These are phyloP conservation scores for Nitzschia palea DNA, from an alignment of 108 stramenopile species.

Conservation along the genomic window DNA sequence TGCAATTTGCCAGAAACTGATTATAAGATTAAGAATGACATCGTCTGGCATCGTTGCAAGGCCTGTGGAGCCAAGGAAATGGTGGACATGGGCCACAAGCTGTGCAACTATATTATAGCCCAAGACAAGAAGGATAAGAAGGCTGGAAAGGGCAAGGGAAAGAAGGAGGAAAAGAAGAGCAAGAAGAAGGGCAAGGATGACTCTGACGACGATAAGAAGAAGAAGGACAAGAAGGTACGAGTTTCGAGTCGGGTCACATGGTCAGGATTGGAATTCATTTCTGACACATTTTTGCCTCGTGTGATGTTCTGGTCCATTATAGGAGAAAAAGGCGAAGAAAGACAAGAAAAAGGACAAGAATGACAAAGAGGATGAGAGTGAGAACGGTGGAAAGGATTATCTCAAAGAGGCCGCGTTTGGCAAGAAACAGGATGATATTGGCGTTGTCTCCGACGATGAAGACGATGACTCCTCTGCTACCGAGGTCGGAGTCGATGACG, in stretches of 20 bases:
- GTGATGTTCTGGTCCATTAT: neutral
- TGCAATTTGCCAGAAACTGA: slow-evolving; percentile 97
- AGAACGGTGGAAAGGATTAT: slow-evolving; percentile 60
- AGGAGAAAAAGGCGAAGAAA: slow-evolving; percentile 59
- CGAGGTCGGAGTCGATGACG: slow-evolving; percentile 77
- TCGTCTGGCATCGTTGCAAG: slow-evolving; percentile 92
- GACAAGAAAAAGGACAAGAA: slow-evolving; percentile 71
- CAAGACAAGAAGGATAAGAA: slow-evolving; percentile 90
- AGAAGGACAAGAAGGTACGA: slow-evolving; percentile 66
- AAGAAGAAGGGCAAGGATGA: slow-evolving; percentile 60
- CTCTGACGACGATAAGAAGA: slow-evolving; percentile 75
- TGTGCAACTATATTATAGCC: slow-evolving; percentile 87
- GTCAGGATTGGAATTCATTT: neutral
- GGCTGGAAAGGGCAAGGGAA: slow-evolving; percentile 62
- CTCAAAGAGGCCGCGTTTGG: slow-evolving; percentile 63
- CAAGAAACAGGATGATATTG: slow-evolving; percentile 53
- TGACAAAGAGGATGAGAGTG: slow-evolving; percentile 39
- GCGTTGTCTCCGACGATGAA: slow-evolving; percentile 40
- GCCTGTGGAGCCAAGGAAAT: slow-evolving; percentile 97
- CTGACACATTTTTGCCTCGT: neutral
- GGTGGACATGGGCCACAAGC: slow-evolving; percentile 98
- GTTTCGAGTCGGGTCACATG: no score
- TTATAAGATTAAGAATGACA: slow-evolving; percentile 94
- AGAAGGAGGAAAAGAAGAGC: slow-evolving; percentile 55
- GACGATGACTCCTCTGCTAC: slow-evolving; percentile 43